Base-by-base conservation (phyloP, 108 stramenopile species). In the Skeletonema potamos region DNA sequence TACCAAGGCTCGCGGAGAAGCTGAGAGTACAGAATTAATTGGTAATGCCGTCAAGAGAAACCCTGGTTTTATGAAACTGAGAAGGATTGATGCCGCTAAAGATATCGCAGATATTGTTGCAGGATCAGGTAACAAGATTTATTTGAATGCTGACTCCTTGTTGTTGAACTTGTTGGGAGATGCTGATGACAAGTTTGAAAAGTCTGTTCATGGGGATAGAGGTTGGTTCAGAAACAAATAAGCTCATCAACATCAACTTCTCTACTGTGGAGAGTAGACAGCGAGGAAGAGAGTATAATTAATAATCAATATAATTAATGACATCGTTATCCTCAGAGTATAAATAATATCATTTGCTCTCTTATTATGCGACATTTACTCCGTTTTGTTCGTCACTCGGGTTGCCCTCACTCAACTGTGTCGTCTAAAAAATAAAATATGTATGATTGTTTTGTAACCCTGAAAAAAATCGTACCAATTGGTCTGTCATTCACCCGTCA, bases 31-130 rank as follows among this genome's bases (percentile, higher is more conserved):
- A 28, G 85, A 87, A 67, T 89, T 99, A 62, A 96, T 99, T 84
- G 99, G 99, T 75, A 81, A 82, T 41, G 98, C 99, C 60, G 97
- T 99, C 81, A 93, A 96, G 90, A 92, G 92, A 82, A 99, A 99
- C 77, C 99, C 98, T 66, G 99, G 97, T 17, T 99, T 99, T 81
- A 92, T 99, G 87, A 94, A 98, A 82, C 89, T 99, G 64, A 91
- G 98, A 62, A 88, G 97, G 60, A 98, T 99, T 82, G 98, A 99
- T 77, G 98, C 98, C 11, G 98, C 99, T 10, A 92, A 91, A 73
- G 98, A 99, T 43, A 99, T 99, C 82, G 98, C 99, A 37, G 85
- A 95, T 68, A 97, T 92, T 68, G 92, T 99, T 5, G 71, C 88
- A 27, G 81, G 74, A 54, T 91, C 89, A 54, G 92, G 92, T 54